Base-by-base conservation (phyloP, 208 protist genomes). In the Acanthamoeba polyphaga region DNA sequence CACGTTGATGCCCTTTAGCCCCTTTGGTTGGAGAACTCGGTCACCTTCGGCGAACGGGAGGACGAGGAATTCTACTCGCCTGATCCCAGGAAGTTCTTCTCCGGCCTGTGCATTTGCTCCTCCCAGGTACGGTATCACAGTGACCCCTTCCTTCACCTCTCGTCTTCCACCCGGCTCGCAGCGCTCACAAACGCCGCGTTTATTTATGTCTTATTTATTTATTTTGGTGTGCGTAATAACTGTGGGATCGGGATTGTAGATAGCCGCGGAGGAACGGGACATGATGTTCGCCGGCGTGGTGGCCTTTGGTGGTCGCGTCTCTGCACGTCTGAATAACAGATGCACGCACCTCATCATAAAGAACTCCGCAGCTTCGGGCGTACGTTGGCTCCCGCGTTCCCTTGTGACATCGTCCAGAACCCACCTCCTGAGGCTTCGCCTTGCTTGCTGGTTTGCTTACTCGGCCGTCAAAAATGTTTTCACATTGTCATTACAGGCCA, bases 1-100 rank as follows among this genome's bases (percentile, higher is more conserved):
- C 49, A 5, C 32, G 27, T 22, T 87, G 78, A 6, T 62, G 0
- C 51, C 27, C 29, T 46, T 13, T 27, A 89, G 80, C 80, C 80
- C 17, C 80, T 89, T 12, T 89, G 80, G 80, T 43, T 89, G 29
- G 17, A 29, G n/a, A 60, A 64, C 24, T 66, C 80, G 27, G 80
- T 27, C 29, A 22, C 5, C n/a, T 89, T 89, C 22, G 80, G 53
- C 46, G 80, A 89, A 13, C 53, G 6, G n/a, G 29, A 89, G 53
- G 80, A 89, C 53, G 53, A 66, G 46, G n/a, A 66, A n/a, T 89
- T 89, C 51, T 89, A 89, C 34, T 58, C 53, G 80, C 80, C 80
- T 32, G 80, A 82, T 53, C 80, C 80, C 51, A 38, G 32, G 51
- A 89, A 66, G 53, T 66, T 89, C 46, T 89, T 89, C 32, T 89